Evolutionary conservation across 2,329 filamentous ascomycete genomes (phyloP).

Genomic region (Parascedosporium putredinis): DNA sequence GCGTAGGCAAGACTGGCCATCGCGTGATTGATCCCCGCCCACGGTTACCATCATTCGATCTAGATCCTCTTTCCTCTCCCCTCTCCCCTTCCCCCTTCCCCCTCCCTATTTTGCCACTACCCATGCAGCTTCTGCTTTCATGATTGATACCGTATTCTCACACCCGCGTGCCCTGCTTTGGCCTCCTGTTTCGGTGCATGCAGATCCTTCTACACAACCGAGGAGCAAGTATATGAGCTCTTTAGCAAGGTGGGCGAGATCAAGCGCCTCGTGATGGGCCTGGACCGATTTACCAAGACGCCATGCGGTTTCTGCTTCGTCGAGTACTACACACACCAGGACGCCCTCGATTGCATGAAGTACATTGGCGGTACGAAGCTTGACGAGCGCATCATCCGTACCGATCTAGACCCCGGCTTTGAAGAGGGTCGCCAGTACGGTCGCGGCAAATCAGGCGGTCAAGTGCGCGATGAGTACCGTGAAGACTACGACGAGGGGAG

Average conservation of each 20-base stretch:
- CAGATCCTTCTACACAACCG: slow-evolving; percentile 94
- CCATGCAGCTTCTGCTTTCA: background rate
- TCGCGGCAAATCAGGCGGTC: slow-evolving; percentile 87
- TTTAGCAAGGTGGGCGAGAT: slow-evolving; percentile 96
- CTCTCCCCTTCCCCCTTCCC: background rate
- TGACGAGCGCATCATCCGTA: slow-evolving; percentile 91
- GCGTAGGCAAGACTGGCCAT: no score
- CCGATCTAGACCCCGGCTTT: slow-evolving; percentile 91
- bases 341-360: slow-evolving; percentile 96
- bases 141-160: background rate
- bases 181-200: no score
- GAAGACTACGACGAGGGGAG: slow-evolving; percentile 94
- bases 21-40: no score
- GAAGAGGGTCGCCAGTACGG: slow-evolving; percentile 94
- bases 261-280: slow-evolving; percentile 94
- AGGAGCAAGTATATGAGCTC: slow-evolving; percentile 96
- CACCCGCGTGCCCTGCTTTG: slow-evolving; percentile 13
- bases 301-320: slow-evolving; percentile 99
- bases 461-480: slow-evolving; percentile 94
- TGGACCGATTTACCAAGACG: slow-evolving; percentile 94
- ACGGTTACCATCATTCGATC: no score
- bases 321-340: slow-evolving; percentile 96
- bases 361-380: slow-evolving; percentile 97
- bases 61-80: background rate
- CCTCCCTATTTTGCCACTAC: background rate